A percentile compares a stretch with the other conserved stretches of the same genome.
phyloP scores from a whole-genome alignment of 78 protist genomes.

The Corallochytrium limacisporum region DNA sequence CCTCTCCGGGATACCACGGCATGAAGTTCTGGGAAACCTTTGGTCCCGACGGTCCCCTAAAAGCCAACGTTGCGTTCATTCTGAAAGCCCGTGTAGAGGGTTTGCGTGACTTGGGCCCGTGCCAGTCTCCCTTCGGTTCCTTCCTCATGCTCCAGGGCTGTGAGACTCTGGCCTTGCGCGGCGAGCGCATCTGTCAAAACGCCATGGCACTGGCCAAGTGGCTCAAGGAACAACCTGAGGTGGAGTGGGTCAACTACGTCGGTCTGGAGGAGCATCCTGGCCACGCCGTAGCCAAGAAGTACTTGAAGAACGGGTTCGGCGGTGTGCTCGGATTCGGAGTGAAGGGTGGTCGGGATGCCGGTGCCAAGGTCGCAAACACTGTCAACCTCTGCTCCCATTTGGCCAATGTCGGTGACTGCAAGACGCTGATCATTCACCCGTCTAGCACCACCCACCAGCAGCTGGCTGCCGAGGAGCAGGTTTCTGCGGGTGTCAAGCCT shows the following conservation, averaged over 20 bases:
- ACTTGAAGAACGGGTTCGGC: constrained; percentile 8
- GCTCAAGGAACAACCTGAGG: constrained; percentile 21
- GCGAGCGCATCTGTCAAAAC: constrained; percentile 21
- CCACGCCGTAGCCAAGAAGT: constrained; percentile 23
- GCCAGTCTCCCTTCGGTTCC: constrained; percentile 27
- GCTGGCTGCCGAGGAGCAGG: constrained; percentile 24
- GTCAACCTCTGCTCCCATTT: constrained; percentile 22
- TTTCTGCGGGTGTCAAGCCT: constrained; percentile 25
- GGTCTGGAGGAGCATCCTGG: background rate
- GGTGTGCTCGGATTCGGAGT: constrained; percentile 28
- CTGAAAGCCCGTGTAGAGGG: constrained; percentile 16
- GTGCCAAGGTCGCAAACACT: background rate
- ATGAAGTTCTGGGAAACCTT: constrained; percentile 11
- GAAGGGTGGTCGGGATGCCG: constrained; percentile 16
- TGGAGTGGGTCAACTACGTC: constrained; percentile 25
- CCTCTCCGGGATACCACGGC: constrained; percentile 24
- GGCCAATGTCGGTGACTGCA: constrained; percentile 55
- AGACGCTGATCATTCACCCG: constrained; percentile 40
- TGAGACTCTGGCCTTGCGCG: constrained; percentile 36
- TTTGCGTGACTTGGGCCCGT: constrained; percentile 23
- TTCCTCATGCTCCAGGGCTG: constrained; percentile 27
- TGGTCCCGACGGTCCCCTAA: constrained; percentile 14
- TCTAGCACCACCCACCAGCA: constrained; percentile 42
- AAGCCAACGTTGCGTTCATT: background rate
- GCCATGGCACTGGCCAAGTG: constrained; percentile 15